These are phyloP conservation scores for Syzygium aqueum DNA, from an alignment of 345 rosid species.

Conservation along the genomic window DNA sequence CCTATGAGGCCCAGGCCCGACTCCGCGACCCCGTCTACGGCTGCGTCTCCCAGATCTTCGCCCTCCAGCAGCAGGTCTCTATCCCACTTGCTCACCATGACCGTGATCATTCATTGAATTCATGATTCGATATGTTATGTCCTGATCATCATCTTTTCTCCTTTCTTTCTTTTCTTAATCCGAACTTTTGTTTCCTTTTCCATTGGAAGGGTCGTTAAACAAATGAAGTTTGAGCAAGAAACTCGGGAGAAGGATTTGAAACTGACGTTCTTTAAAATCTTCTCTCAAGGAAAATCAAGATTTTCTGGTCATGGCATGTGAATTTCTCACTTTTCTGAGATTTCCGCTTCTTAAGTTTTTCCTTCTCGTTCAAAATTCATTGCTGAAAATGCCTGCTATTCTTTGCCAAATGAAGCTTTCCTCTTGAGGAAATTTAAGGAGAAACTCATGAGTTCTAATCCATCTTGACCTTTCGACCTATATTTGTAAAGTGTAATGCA, in stretches of 20 bases:
- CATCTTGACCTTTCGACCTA: neutral
- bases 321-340: neutral
- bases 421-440: neutral
- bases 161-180: neutral
- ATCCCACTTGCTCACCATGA: neutral
- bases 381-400: neutral
- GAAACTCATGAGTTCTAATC: neutral
- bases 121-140: neutral
- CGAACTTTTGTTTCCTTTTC: neutral
- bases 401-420: neutral
- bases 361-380: neutral
- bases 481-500: neutral
- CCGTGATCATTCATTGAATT: neutral
- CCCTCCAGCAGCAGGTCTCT: conserved; percentile 62
- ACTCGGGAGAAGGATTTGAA: neutral
- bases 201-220: neutral
- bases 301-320: neutral
- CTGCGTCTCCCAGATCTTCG: conserved; percentile 64
- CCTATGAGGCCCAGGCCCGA: conserved; percentile 73
- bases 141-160: neutral
- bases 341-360: neutral
- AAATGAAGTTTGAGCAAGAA: neutral
- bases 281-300: neutral
- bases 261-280: neutral
- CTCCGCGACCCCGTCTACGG: conserved; percentile 71